A percentile compares a stretch with the other conserved stretches of the same genome.
phyloP scores from a whole-genome alignment of 306 rosid genomes.

The Prosopis cineraria region DNA sequence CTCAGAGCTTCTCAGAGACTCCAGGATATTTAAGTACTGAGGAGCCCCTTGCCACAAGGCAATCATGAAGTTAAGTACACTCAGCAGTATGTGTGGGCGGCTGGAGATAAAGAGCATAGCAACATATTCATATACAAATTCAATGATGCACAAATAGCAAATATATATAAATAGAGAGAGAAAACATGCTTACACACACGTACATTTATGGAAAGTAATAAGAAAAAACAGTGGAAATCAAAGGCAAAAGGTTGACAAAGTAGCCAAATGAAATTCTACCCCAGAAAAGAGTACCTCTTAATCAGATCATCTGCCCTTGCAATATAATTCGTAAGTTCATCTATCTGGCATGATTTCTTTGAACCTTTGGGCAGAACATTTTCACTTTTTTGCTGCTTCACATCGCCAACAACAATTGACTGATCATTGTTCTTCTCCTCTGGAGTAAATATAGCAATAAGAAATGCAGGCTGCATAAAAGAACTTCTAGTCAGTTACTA shows the following conservation, averaged over 20 bases:
- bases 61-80: conserved; percentile 71
- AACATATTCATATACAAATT: conserved; percentile 27
- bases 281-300: conserved; percentile 50
- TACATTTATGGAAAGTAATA: background rate
- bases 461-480: conserved; percentile 84
- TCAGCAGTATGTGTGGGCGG: conserved; percentile 63
- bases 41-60: conserved; percentile 90
- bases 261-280: conserved; percentile 10
- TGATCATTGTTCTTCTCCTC: conserved; percentile 50
- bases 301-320: conserved; percentile 53
- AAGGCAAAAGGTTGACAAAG: conserved; percentile 11
- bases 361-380: conserved; percentile 41
- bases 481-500: conserved; percentile 27
- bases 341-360: conserved; percentile 51
- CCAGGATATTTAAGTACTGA: conserved; percentile 64
- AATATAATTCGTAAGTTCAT: conserved; percentile 57
- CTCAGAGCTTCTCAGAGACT: conserved; percentile 54
- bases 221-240: conserved; percentile 8
- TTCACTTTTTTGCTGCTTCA: conserved; percentile 52
- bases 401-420: conserved; percentile 41
- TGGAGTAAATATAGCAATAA: conserved; percentile 59
- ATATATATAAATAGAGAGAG: background rate
- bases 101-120: conserved; percentile 51
- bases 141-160: conserved; percentile 4
- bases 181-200: background rate